Evolutionary conservation across 2,329 filamentous ascomycete genomes (phyloP), one percentile per base, ranked within the genome.

Genomic region (Penicillium brasilianum): DNA sequence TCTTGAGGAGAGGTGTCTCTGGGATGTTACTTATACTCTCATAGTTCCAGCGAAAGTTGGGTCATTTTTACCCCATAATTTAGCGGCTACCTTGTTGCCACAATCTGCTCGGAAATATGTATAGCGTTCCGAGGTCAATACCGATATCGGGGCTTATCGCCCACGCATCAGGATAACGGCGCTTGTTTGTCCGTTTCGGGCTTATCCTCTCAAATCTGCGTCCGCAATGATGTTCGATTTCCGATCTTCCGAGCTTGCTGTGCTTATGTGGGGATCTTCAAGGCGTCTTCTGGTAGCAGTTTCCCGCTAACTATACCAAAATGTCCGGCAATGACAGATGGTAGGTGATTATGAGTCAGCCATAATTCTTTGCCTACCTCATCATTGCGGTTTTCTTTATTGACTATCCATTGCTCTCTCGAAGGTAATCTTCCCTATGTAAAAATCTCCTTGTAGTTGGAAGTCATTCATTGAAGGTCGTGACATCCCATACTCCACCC

Each of bases 61-160:
- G 10, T 14, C 6, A 34, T 50, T 3, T 34, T 20, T 50, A 20
- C 46, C 46, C 30, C 46, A 32, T 32, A 28, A 13, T 34, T 32
- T n/a, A 14, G 48, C 18, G 30, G 28, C 28, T 34, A 34, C 7
- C 30, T 14, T 14, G 28, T 34, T 34, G 28, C 48, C 48, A 34
- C n/a, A 13, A 39, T n/a, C 8, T n/a, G 7, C 50, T 53, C 50
- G 50, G 50, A 53, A 53, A n/a, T 10, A 10, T 2, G 13, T n/a
- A 11, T 28, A 14, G 10, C 13, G 25, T 53, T 53, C 50, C 50
- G 50, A 39, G 34, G 22, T 8, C 16, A 20, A 18, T 53, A 25
- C 50, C 50, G 50, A 51, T 18, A 50, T 18, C 25, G n/a, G 22
- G 3, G 20, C 32, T 53, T 53, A 41, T 53, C 50, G 32, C 50